A percentile compares a stretch with the other conserved stretches of the same genome.
Evolutionary conservation across 2,329 filamentous ascomycete species (phyloP).

Genomic region (Rhynchosporium agropyri): DNA sequence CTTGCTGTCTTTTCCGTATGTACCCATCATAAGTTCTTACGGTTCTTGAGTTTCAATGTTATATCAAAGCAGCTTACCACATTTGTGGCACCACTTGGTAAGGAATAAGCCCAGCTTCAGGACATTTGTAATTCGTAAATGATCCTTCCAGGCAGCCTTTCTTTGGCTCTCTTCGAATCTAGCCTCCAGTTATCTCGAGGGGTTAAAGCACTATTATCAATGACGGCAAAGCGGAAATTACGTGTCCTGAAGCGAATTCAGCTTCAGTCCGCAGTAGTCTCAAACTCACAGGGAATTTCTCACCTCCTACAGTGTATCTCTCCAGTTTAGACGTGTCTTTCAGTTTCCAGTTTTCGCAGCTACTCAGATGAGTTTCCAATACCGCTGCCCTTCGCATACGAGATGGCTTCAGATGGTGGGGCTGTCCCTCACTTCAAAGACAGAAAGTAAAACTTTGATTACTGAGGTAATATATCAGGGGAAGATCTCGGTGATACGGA

Average conservation of each 20-base stretch:
- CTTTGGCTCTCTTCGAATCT: too few relatives aligned
- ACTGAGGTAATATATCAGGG: neutral
- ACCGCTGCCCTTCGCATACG: conserved; percentile 20
- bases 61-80: too few relatives aligned
- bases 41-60: too few relatives aligned
- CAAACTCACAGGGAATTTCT: conserved; percentile 2
- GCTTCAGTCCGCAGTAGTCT: neutral
- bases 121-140: too few relatives aligned
- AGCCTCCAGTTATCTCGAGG: neutral
- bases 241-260: neutral
- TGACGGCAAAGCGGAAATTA: too few relatives aligned
- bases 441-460: neutral
- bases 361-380: conserved; percentile 11
- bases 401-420: conserved; percentile 18
- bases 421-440: conserved; percentile 4
- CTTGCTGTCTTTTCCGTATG: too few relatives aligned
- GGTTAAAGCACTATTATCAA: neutral
- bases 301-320: conserved; percentile 17
- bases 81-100: too few relatives aligned
- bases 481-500: neutral
- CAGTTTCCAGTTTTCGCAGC: conserved; percentile 18
- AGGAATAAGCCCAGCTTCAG: too few relatives aligned
- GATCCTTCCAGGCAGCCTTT: too few relatives aligned
- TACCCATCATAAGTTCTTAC: too few relatives aligned
- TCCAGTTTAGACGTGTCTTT: conserved; percentile 17